A percentile compares a stretch with the other conserved stretches of the same genome.
phyloP scores from a whole-genome alignment of 2,329 filamentous ascomycete genomes.

The Alternaria panax region DNA sequence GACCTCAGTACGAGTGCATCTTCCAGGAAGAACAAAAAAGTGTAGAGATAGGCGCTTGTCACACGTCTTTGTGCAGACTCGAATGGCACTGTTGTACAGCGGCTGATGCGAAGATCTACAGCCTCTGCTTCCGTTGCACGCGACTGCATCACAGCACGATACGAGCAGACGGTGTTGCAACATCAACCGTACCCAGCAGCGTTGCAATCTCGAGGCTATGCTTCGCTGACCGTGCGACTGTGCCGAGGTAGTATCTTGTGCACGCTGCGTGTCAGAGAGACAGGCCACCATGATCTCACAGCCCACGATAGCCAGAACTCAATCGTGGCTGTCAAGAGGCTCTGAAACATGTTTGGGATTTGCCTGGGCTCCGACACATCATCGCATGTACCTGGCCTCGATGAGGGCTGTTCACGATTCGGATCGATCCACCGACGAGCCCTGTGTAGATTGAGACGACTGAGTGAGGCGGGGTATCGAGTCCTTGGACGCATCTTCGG shows the following conservation, averaged over 20 bases:
- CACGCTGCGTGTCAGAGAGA: conserved; percentile 14
- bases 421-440: conserved; percentile 16
- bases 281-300: conserved; percentile 18
- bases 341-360: conserved; percentile 23
- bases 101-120: conserved; percentile 17
- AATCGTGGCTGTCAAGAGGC: conserved; percentile 8
- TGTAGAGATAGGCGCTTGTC: conserved; percentile 18
- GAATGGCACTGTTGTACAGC: conserved; percentile 18
- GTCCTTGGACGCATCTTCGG: conserved; percentile 21
- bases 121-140: conserved; percentile 8
- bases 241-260: conserved; percentile 18
- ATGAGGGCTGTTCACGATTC: conserved; percentile 20
- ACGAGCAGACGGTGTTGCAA: conserved; percentile 18
- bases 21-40: conserved; percentile 2
- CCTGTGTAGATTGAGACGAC: conserved; percentile 23
- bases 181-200: conserved; percentile 13
- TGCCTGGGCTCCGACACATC: conserved; percentile 18
- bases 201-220: conserved; percentile 13
- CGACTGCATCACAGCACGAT: conserved; percentile 5
- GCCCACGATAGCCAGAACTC: conserved; percentile 14
- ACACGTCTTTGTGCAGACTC: conserved; percentile 15
- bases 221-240: conserved; percentile 21
- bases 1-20: conserved; percentile 1
- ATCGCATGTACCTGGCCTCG: conserved; percentile 10
- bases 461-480: conserved; percentile 30